Percentiles rank a stretch among this genome's conserved stretches.
Conservation (phyloP, 192 early-diverging fungal species). For the Phlyctochytrium bullatum region DNA sequence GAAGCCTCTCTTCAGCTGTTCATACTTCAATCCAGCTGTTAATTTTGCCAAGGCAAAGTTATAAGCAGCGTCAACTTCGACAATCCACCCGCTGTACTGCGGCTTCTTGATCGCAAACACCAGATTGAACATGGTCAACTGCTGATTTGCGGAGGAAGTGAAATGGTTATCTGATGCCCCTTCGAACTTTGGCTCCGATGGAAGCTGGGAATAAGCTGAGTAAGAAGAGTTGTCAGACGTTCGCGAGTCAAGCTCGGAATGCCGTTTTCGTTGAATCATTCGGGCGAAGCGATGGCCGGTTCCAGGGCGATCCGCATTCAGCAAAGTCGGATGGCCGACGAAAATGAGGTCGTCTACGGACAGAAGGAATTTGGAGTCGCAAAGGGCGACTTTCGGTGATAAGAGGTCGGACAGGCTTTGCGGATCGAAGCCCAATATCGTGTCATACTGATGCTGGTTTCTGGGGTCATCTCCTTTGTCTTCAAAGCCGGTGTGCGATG, state of each 20-base stretch:
- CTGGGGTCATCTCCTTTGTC: neutral
- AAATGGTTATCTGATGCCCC: conserved; percentile 9
- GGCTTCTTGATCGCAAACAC: conserved; percentile 62
- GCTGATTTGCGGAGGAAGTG: conserved; percentile 32
- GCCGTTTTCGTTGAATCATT: conserved; percentile 4
- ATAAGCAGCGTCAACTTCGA: conserved; percentile 68
- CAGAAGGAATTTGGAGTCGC: conserved; percentile 83
- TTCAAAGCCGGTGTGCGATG: neutral
- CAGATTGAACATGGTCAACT: conserved; percentile 74
- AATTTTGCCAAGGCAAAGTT: conserved; percentile 66
- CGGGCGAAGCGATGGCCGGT: conserved; percentile 44
- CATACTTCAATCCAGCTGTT: conserved; percentile 72
- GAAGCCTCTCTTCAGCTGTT: conserved; percentile 74
- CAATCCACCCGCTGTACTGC: conserved; percentile 1
- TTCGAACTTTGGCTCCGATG: neutral
- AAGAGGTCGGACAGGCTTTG: conserved; percentile 79
- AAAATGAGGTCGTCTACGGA: conserved; percentile 83
- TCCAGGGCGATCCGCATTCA: conserved; percentile 58
- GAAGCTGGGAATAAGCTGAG: neutral
- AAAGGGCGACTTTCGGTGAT: conserved; percentile 76
- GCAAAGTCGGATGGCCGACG: conserved; percentile 62
- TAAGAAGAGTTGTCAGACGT: neutral
- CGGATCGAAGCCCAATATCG: conserved; percentile 68
- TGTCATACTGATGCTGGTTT: conserved; percentile 8
- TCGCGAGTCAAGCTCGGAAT: conserved; percentile 16